A percentile compares a stretch with the other conserved stretches of the same genome.
Conservation (phyloP, 2,329 filamentous ascomycete species). For the Phaeosphaeria sp. region DNA sequence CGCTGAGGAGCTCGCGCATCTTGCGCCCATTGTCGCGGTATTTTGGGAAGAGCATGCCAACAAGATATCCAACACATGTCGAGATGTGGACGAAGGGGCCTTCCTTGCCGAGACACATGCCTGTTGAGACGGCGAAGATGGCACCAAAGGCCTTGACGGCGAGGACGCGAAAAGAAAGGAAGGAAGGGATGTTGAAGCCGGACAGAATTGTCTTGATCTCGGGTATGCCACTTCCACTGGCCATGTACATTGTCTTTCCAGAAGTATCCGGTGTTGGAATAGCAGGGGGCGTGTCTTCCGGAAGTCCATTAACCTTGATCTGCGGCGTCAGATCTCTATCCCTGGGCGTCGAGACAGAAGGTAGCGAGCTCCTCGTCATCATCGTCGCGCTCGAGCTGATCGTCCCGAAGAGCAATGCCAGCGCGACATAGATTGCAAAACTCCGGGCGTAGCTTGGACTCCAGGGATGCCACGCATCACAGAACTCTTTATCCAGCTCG, state of each 20-base stretch:
- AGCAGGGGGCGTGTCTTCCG: constrained; percentile 1
- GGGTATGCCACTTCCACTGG: constrained; percentile 65
- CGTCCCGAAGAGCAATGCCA: constrained; percentile 58
- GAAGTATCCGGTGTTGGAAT: constrained; percentile 17
- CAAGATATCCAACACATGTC: constrained; percentile 63
- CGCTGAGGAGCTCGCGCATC: constrained; percentile 65
- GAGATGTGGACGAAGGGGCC: constrained; percentile 69
- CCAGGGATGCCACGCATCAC: constrained; percentile 56
- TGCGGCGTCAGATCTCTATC: constrained; percentile 27
- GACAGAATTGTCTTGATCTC: constrained; percentile 69
- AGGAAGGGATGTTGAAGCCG: constrained; percentile 66
- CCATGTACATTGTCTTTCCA: constrained; percentile 66
- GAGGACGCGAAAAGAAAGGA: constrained; percentile 63
- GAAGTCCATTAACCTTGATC: constrained; percentile 6
- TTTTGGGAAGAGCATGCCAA: constrained; percentile 61
- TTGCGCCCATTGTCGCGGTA: constrained; percentile 65
- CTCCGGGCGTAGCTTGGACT: constrained; percentile 47
- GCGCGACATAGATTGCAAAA: constrained; percentile 59
- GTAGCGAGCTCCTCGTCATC: constrained; percentile 58
- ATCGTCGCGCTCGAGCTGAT: constrained; percentile 59
- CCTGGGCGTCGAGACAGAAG: constrained; percentile 45
- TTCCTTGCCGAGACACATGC: constrained; percentile 68
- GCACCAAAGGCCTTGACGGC: constrained; percentile 65
- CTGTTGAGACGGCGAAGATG: constrained; percentile 64
- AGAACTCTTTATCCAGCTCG: constrained; percentile 39